Evolutionary conservation across 1,139 yeast genomes (phyloP).

Genomic region (Candida sp.): DNA sequence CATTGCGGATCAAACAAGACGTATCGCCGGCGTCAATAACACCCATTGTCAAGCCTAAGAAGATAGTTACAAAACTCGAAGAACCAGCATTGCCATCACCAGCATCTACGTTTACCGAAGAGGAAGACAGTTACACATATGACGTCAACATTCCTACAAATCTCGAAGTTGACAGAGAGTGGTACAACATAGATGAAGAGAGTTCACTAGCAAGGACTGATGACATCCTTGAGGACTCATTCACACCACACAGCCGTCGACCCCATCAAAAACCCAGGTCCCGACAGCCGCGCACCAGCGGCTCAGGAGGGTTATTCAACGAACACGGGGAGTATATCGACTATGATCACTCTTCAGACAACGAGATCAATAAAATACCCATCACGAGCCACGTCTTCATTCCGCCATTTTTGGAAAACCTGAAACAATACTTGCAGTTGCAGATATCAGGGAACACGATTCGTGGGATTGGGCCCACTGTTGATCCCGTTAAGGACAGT

Average conservation of each 20-base stretch:
- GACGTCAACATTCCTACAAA: conserved; percentile 13
- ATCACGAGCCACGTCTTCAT: conserved; percentile 36
- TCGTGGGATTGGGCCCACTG: conserved; percentile 34
- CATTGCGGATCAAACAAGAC: conserved; percentile 35
- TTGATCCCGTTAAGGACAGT: conserved; percentile 70
- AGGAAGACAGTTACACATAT: conserved; percentile 5
- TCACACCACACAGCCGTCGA: conserved; percentile 1
- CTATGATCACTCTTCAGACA: conserved; percentile 32
- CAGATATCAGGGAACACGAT: conserved; percentile 29
- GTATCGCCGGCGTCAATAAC: conserved; percentile 4
- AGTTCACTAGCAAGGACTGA: conserved; percentile 28
- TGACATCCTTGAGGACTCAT: conserved; percentile 7
- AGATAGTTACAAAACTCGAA: neutral
- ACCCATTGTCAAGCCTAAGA: neutral
- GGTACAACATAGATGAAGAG: conserved; percentile 53
- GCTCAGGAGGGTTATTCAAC: conserved; percentile 36
- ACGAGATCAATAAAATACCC: conserved; percentile 28
- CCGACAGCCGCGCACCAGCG: neutral
- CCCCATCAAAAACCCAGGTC: conserved; percentile 7
- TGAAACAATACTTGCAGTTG: conserved; percentile 28
- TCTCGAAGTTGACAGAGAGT: conserved; percentile 44
- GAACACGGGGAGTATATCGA: conserved; percentile 38
- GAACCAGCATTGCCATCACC: neutral
- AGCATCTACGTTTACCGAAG: neutral
- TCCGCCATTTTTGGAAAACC: conserved; percentile 44